These are phyloP conservation scores for Nevesoporus exiguus DNA, from an alignment of 768 basidiomycete genomes.

Conservation along the genomic window DNA sequence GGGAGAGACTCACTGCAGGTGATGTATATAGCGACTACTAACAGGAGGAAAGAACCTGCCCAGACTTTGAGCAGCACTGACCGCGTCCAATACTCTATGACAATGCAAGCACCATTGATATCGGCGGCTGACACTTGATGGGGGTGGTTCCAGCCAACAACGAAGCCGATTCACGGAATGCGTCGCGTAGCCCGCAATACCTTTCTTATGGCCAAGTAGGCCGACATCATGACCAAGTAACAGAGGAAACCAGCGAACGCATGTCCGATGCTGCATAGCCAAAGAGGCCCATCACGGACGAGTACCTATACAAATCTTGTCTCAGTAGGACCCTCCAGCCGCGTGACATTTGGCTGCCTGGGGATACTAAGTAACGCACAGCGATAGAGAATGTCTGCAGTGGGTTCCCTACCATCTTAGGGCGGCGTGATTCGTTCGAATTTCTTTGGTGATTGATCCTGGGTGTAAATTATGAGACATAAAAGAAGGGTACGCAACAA, in stretches of 20 bases:
- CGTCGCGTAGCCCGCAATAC: constrained; percentile 64
- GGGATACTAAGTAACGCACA: constrained; percentile 24
- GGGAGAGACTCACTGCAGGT: neutral
- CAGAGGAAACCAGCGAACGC: constrained; percentile 54
- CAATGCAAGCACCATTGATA: constrained; percentile 49
- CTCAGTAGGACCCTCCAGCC: constrained; percentile 46
- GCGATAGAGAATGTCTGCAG: constrained; percentile 36
- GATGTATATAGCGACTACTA: neutral
- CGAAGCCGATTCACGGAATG: constrained; percentile 73
- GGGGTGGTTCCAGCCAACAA: constrained; percentile 49
- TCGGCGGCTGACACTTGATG: constrained; percentile 64
- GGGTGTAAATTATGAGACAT: neutral
- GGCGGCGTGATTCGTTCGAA: neutral
- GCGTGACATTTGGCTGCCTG: neutral
- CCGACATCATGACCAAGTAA: constrained; percentile 55
- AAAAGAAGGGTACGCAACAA: neutral
- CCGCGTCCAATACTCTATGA: constrained; percentile 3
- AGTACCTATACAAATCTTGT: constrained; percentile 57
- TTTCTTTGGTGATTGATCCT: too few species aligned
- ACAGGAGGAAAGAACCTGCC: constrained; percentile 6
- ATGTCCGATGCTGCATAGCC: constrained; percentile 38
- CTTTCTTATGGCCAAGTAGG: constrained; percentile 59
- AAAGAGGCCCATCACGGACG: constrained; percentile 56
- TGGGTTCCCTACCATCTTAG: constrained; percentile 27
- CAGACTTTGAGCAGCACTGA: neutral